Evolutionary conservation across 805 yeast genomes (phyloP).

Genomic region (Metschnikowia peoriensis): DNA sequence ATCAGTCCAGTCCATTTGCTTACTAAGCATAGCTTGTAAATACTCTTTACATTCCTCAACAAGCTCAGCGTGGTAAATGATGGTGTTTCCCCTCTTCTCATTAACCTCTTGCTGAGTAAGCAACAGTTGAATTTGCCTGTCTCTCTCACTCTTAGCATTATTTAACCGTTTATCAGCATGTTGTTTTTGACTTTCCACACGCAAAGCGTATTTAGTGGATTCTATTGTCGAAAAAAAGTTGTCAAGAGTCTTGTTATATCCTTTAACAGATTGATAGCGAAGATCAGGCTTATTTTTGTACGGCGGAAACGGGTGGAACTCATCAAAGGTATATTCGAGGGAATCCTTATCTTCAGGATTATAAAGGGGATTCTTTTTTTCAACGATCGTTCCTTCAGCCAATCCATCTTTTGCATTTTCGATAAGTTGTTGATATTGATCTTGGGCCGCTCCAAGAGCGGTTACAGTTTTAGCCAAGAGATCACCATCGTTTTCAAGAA

Average conservation of each 20-base stretch:
- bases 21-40: slow-evolving; percentile 65
- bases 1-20: slow-evolving; percentile 92
- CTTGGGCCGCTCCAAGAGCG: slow-evolving; percentile 49
- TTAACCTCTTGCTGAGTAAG: slow-evolving; percentile 61
- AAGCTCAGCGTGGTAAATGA: slow-evolving; percentile 63
- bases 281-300: slow-evolving; percentile 27
- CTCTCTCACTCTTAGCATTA: slow-evolving; percentile 71
- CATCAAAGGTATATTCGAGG: slow-evolving; percentile 54
- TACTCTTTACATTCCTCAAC: slow-evolving; percentile 72
- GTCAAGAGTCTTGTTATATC: slow-evolving; percentile 83
- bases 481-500: slow-evolving; percentile 24
- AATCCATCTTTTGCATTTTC: slow-evolving; percentile 28
- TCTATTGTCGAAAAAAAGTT: slow-evolving; percentile 81
- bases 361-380: slow-evolving; percentile 55
- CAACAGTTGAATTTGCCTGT: slow-evolving; percentile 64
- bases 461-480: slow-evolving; percentile 32
- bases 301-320: slow-evolving; percentile 69
- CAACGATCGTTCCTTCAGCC: slow-evolving; percentile 59
- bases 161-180: slow-evolving; percentile 72
- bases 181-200: slow-evolving; percentile 73
- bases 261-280: slow-evolving; percentile 46
- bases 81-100: slow-evolving; percentile 66
- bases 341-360: slow-evolving; percentile 43
- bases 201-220: slow-evolving; percentile 70
- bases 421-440: slow-evolving; percentile 38